Conservation (phyloP, 345 rosid species). For the Gossypium ekmanianum region DNA sequence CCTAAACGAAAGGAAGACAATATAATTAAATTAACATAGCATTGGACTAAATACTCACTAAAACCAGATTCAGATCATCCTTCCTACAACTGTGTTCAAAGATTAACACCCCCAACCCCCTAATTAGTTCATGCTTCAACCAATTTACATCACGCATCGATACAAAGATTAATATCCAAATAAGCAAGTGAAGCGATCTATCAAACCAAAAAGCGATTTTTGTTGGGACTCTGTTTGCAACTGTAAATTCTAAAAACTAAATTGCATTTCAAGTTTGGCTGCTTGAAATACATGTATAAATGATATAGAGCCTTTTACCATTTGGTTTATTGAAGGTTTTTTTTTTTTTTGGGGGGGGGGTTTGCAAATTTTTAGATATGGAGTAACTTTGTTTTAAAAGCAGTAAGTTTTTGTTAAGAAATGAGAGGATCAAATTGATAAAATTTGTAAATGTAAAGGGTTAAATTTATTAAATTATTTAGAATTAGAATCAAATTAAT, state of each 20-base stretch:
- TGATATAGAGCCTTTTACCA: no score
- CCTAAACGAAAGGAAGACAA: background rate
- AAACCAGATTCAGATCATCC: background rate
- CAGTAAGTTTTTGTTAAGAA: no score
- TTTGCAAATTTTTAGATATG: no score
- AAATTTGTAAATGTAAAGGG: no score
- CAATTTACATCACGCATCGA: background rate
- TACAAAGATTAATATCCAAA: background rate
- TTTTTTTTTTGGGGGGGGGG: no score
- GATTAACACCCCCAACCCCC: background rate
- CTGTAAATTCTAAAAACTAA: no score
- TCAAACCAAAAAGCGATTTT: background rate
- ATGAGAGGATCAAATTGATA: no score
- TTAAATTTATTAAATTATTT: no score
- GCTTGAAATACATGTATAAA: background rate
- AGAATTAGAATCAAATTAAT: no score
- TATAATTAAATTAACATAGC: background rate
- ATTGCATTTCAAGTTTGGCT: background rate
- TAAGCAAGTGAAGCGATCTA: background rate
- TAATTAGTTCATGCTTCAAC: slow-evolving; percentile 1
- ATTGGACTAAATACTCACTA: background rate
- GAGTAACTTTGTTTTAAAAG: no score
- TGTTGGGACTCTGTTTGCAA: background rate
- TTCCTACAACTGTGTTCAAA: background rate
- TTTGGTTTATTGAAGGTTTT: no score